phyloP scores from a whole-genome alignment of 1,139 yeast species.

The Geotrichum bryndzae region DNA sequence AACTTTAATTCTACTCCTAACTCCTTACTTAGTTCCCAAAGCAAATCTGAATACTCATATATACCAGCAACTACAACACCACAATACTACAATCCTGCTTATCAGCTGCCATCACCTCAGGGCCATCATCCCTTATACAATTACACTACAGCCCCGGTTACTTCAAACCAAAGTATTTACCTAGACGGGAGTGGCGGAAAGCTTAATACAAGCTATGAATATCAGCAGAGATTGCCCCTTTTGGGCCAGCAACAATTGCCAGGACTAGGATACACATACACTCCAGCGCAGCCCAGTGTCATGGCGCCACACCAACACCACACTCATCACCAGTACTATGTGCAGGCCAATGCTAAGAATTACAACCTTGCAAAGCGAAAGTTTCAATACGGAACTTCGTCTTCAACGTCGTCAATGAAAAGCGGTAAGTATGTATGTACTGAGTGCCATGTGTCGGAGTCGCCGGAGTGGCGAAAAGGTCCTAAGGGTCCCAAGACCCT shows the following conservation, averaged over 20 bases:
- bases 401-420: background rate
- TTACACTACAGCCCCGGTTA: background rate
- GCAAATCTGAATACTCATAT: background rate
- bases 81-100: background rate
- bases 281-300: background rate
- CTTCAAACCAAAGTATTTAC: background rate
- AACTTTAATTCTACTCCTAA: background rate
- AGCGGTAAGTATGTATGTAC: slow-evolving; percentile 24
- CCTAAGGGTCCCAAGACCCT: slow-evolving; percentile 59
- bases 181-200: background rate
- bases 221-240: background rate
- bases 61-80: background rate
- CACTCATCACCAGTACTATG: background rate
- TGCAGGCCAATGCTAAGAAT: background rate
- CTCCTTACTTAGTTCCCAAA: background rate
- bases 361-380: slow-evolving; percentile 2
- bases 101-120: background rate
- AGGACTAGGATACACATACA: background rate
- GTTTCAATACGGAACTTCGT: slow-evolving; percentile 6
- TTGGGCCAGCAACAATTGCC: slow-evolving; percentile 5
- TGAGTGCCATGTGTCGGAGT: slow-evolving; percentile 58
- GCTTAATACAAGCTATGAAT: background rate
- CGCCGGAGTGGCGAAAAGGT: slow-evolving; percentile 66
- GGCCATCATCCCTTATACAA: background rate
- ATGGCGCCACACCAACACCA: background rate